These are phyloP conservation scores for Colletotrichum lentis DNA, from an alignment of 2,329 filamentous ascomycete genomes.

Conservation along the genomic window DNA sequence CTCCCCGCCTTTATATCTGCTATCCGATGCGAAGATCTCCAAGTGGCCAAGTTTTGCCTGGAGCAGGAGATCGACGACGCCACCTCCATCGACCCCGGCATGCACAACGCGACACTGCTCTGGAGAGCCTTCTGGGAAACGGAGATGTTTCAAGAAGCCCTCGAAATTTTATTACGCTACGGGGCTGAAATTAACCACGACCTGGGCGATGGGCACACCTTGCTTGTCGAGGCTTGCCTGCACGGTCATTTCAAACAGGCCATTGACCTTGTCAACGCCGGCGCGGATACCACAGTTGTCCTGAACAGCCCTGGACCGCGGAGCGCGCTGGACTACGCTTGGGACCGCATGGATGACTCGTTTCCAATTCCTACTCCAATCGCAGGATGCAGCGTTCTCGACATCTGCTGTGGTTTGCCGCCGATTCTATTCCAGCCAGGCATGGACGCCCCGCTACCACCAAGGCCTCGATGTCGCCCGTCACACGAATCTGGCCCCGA, in stretches of 20 bases:
- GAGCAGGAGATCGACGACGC: neutral
- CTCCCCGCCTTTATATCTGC: neutral
- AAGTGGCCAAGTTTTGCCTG: neutral
- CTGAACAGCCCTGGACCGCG: neutral
- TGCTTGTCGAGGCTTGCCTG: constrained; percentile 16
- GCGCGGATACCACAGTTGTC: neutral
- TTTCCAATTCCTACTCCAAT: neutral
- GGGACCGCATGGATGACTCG: neutral
- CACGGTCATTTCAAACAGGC: neutral
- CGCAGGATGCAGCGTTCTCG: neutral
- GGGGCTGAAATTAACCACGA: constrained; percentile 13
- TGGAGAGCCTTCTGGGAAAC: constrained; percentile 9
- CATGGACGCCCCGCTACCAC: neutral
- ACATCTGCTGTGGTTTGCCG: neutral
- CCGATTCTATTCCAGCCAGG: neutral
- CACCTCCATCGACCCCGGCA: neutral
- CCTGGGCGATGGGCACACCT: constrained; percentile 3
- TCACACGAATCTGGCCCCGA: neutral
- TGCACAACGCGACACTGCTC: neutral
- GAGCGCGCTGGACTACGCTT: neutral
- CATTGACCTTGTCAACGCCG: neutral
- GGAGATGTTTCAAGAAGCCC: neutral
- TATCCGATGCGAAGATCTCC: neutral
- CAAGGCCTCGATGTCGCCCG: neutral
- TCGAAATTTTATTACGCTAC: neutral